A percentile compares a stretch with the other conserved stretches of the same genome.
phyloP scores from a whole-genome alignment of 352 stramenopile species.

The Globisporangium cylindrosporum region DNA sequence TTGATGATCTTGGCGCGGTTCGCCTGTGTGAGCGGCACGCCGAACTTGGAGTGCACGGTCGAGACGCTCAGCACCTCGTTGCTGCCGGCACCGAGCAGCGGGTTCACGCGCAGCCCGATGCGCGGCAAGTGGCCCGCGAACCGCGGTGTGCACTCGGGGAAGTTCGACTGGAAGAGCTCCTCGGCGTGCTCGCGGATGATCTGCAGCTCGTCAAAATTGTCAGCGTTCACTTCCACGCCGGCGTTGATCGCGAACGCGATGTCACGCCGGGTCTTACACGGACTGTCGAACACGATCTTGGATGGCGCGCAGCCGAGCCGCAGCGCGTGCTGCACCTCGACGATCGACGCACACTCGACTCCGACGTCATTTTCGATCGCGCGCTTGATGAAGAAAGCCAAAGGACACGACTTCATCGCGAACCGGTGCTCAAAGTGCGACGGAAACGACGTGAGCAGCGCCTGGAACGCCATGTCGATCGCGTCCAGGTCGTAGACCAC shows the following conservation, averaged over 20 bases:
- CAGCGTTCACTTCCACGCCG: conserved; percentile 88
- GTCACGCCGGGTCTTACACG: conserved; percentile 90
- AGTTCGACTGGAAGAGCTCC: conserved; percentile 87
- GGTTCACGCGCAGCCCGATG: conserved; percentile 91
- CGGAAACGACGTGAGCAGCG: conserved; percentile 76
- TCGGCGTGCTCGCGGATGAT: conserved; percentile 83
- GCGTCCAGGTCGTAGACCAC: conserved; percentile 85
- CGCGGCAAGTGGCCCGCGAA: conserved; percentile 62
- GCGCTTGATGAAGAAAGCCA: conserved; percentile 83
- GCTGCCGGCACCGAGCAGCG: conserved; percentile 82
- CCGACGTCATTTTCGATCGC: conserved; percentile 78
- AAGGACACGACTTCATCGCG: conserved; percentile 86
- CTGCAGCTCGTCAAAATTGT: conserved; percentile 89
- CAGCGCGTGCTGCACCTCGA: conserved; percentile 81
- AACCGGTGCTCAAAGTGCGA: conserved; percentile 87
- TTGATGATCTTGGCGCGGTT: conserved; percentile 61
- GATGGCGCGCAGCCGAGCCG: conserved; percentile 63
- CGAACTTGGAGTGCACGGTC: conserved; percentile 91
- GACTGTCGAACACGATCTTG: conserved; percentile 91
- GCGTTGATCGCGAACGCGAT: conserved; percentile 80
- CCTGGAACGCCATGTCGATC: conserved; percentile 83
- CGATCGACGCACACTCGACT: conserved; percentile 78
- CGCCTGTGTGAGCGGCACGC: conserved; percentile 62
- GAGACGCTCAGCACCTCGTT: conserved; percentile 88
- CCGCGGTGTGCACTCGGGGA: conserved; percentile 50